phyloP scores from a whole-genome alignment of 2,329 filamentous ascomycete species.

The Paracamarosporium sp. region DNA sequence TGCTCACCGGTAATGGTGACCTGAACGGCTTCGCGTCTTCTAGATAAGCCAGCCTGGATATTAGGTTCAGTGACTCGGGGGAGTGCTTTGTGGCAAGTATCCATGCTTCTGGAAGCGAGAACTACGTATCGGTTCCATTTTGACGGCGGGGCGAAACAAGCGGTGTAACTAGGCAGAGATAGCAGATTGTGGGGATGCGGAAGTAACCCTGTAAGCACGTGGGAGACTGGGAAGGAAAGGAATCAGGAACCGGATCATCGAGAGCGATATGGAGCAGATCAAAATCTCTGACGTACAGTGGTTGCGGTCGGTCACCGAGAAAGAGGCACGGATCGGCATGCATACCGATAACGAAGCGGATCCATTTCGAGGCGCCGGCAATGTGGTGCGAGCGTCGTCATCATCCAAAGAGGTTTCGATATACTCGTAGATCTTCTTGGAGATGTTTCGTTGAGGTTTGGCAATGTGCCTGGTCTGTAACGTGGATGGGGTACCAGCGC shows the following conservation, averaged over 20 bases:
- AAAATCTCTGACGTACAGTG: too few species aligned
- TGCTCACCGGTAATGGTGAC: not conserved
- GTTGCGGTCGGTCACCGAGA: not conserved
- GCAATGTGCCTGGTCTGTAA: not conserved
- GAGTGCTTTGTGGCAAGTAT: not conserved
- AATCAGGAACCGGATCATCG: not conserved
- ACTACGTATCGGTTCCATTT: not conserved
- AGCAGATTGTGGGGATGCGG: not conserved
- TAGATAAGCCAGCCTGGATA: not conserved
- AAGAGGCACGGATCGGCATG: not conserved
- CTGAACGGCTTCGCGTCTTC: not conserved
- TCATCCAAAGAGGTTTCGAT: not conserved
- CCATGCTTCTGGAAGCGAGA: not conserved
- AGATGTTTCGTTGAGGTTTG: not conserved
- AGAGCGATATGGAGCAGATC: not conserved
- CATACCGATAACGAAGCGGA: not conserved
- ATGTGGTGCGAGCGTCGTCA: not conserved
- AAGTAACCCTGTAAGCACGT: not conserved
- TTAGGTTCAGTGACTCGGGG: not conserved
- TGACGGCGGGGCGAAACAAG: conserved; percentile 1
- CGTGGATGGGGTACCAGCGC: not conserved
- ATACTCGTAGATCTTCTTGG: not conserved
- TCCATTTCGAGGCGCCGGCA: too few species aligned
- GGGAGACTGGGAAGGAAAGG: not conserved
- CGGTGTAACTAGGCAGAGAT: conserved; percentile 7